These are phyloP conservation scores for Kurtzmaniella natalensis DNA, from an alignment of 1,139 yeast species.

Conservation along the genomic window DNA sequence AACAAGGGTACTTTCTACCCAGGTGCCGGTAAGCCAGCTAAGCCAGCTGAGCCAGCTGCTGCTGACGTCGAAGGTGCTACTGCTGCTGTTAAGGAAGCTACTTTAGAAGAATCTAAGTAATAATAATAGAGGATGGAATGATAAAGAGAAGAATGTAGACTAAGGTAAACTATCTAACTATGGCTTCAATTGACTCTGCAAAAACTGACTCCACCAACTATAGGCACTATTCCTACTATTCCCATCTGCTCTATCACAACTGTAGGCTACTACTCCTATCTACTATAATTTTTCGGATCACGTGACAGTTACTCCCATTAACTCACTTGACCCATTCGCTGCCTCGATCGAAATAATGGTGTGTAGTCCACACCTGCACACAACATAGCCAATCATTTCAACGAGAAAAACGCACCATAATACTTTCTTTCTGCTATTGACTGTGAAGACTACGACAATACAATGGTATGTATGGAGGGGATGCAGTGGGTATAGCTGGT, in stretches of 20 bases:
- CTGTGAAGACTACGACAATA: slow-evolving; percentile 1
- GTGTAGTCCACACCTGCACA: no score
- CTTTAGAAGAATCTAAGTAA: not conserved
- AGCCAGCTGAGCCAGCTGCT: slow-evolving; percentile 12
- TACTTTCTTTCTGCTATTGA: not conserved
- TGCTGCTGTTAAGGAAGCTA: slow-evolving; percentile 12
- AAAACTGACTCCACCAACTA: no score
- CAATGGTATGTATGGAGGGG: slow-evolving; percentile 9
- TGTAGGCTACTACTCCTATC: no score
- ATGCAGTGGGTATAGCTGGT: no score
- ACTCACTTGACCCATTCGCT: no score
- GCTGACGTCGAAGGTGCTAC: slow-evolving; percentile 12
- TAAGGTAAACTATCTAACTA: not conserved
- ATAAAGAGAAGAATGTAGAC: no score
- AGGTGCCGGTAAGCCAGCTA: slow-evolving; percentile 38
- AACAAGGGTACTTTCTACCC: slow-evolving; percentile 86
- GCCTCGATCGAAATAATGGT: no score
- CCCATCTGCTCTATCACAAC: no score
- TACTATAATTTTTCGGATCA: no score
- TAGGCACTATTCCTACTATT: no score
- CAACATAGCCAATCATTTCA: slow-evolving; percentile 12
- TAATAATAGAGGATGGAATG: not conserved
- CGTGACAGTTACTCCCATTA: no score
- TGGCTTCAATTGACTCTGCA: not conserved
- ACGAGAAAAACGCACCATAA: slow-evolving; percentile 5